Evolutionary conservation across 768 basidiomycete species (phyloP).

Genomic region (Ramaria sp.): DNA sequence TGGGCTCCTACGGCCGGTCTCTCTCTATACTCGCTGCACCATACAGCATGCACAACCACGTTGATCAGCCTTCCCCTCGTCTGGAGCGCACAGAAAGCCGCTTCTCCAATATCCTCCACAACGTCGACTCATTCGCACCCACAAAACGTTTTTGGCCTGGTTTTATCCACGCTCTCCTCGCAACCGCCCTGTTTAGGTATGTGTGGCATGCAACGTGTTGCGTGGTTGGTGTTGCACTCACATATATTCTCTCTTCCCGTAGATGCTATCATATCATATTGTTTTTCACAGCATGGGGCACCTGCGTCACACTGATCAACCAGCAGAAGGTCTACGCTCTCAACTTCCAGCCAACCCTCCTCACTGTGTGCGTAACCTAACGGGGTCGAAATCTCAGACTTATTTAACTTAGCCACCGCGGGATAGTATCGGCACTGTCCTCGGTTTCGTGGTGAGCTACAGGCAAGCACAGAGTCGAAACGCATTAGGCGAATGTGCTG

Average conservation of each 20-base stretch:
- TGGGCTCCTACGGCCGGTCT: not conserved
- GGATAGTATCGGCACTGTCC: conserved; percentile 43
- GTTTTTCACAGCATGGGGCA: conserved; percentile 55
- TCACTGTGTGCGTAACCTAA: conserved; percentile 47
- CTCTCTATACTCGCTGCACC: not conserved
- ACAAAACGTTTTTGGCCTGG: not conserved
- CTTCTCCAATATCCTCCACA: not conserved
- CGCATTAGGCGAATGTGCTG: too few relatives aligned
- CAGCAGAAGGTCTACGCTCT: conserved; percentile 30
- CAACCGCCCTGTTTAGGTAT: not conserved
- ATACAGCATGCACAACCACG: not conserved
- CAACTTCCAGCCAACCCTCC: conserved; percentile 39
- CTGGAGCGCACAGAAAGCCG: not conserved
- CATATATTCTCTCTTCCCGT: conserved; percentile 29
- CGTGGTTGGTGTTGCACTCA: too few relatives aligned
- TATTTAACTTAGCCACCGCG: conserved; percentile 20
- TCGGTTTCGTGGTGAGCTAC: conserved; percentile 54
- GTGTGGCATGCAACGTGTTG: too few relatives aligned
- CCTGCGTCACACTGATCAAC: conserved; percentile 44
- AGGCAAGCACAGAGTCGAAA: not conserved
- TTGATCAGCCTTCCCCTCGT: not conserved
- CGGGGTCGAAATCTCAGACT: not conserved
- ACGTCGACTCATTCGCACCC: not conserved
- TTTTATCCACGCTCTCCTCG: not conserved
- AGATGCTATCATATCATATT: conserved; percentile 60